These are phyloP conservation scores for Malus hybrid DNA, from an alignment of 331 rosid genomes.

Conservation along the genomic window DNA sequence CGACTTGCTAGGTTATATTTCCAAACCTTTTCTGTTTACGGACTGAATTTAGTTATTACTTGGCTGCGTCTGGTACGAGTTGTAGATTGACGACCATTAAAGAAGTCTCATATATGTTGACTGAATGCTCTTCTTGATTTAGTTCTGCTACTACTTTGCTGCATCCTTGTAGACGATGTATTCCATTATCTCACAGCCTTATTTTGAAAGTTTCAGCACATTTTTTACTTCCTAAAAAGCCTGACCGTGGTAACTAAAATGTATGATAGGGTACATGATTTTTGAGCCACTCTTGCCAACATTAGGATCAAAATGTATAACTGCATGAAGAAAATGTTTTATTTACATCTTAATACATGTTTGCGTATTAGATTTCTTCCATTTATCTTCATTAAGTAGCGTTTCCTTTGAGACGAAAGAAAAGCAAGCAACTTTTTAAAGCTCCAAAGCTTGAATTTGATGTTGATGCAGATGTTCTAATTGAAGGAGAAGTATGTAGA, in stretches of 20 bases:
- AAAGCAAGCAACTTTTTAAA: not conserved
- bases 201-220: not conserved
- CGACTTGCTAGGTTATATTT: conserved; percentile 84
- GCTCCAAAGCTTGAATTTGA: not conserved
- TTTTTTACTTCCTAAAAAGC: not conserved
- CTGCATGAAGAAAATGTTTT: not conserved
- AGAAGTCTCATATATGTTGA: not conserved
- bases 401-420: too few relatives aligned
- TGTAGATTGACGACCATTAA: not conserved
- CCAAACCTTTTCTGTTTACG: not conserved
- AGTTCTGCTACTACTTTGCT: not conserved
- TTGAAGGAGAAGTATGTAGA: not conserved
- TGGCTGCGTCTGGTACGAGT: not conserved
- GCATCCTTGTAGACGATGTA: not conserved
- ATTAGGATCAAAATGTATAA: not conserved
- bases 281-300: not conserved
- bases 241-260: not conserved
- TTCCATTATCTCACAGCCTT: not conserved
- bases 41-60: not conserved
- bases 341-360: not conserved
- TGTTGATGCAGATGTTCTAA: not conserved
- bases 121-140: not conserved
- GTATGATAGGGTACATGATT: not conserved
- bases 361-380: not conserved
- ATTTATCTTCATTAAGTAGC: not conserved